Base-by-base conservation (phyloP, 768 basidiomycete genomes). In the Scleroderma citrinum region DNA sequence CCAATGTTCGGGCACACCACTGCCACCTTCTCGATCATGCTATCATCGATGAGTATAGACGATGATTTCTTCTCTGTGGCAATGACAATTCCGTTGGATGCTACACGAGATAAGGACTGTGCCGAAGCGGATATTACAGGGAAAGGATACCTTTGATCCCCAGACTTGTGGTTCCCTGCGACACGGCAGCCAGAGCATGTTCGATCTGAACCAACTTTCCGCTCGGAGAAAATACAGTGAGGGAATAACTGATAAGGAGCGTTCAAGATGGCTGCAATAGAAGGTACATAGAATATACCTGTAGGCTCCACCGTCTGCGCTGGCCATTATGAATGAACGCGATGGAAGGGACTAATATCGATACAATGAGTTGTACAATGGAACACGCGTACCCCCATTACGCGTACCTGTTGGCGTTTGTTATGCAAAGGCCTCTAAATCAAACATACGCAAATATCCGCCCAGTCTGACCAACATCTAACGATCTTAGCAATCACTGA, bases 161-260 rank as follows among this genome's bases (percentile, higher is more conserved):
- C 39, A 99, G 81, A 70, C 91, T 93, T 37, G 96, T 98, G 39
- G 93, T 94, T 51, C 95, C 95, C 59, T 89, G 87, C 20, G 89
- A 81, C 50, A 98, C 95, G 29, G 94, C 94, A 48, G 96, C 96
- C 53, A 99, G 76, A 40, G 96, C 96, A 72, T 99, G 96, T 75
- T 99, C 96, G 66, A 99, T 99, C 76, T 99, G 96, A 52, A 99
- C 95, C 44, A 99, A 82, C 78, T 93, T 96, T 56, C 95, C 95
- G 60, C 93, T 96, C 47, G 96, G 96, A 34, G 93, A 96, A 82
- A 99, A 99, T 60, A 96, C 95, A 13, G 96, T 99, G 54, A 99
- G 82, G 57, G 96, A 99, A 76, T 96, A 99, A 64, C 94, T 97
- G 64, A 40, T 46, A 40, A 31, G 21, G 46, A 39, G 34, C 46